These are phyloP conservation scores for Colletotrichum sp. DNA, from an alignment of 2,329 filamentous ascomycete species.

Conservation along the genomic window DNA sequence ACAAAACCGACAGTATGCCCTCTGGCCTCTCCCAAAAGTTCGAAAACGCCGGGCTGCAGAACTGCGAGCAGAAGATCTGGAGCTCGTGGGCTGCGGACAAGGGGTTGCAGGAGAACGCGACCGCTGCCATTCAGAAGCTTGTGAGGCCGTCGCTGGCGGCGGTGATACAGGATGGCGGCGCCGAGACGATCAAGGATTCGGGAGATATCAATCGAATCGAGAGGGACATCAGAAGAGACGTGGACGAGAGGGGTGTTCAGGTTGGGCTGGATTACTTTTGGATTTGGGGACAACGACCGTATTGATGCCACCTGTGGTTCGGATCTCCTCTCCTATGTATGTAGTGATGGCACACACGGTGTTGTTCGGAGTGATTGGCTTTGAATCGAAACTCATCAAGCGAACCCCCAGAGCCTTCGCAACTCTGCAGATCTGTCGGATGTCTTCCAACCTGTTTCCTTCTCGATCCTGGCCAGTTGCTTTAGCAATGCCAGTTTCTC, in stretches of 20 bases:
- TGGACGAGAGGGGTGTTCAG: background rate
- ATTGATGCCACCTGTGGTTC: background rate
- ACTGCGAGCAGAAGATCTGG: conserved; percentile 3
- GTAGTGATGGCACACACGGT: background rate
- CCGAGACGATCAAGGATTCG: conserved; percentile 3
- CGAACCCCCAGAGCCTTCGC: background rate
- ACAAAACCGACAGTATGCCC: background rate
- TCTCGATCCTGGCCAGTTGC: conserved; percentile 14
- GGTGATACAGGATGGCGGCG: background rate
- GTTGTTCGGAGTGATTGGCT: background rate
- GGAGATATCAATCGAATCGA: conserved; percentile 1
- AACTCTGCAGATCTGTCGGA: background rate
- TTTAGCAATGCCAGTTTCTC: conserved; percentile 11
- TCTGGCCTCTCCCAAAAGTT: conserved; percentile 1
- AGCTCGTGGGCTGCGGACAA: conserved; percentile 14
- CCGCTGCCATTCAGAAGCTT: background rate
- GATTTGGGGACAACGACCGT: background rate
- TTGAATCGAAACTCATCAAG: background rate
- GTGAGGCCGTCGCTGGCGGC: background rate
- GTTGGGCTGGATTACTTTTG: background rate
- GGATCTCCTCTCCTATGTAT: background rate
- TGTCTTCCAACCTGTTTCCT: conserved; percentile 17
- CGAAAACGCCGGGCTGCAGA: background rate
- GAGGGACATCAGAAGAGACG: background rate
- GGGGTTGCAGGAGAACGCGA: background rate